phyloP scores from a whole-genome alignment of 1,284 basidiomycete genomes.

The Phylloporus gajari region DNA sequence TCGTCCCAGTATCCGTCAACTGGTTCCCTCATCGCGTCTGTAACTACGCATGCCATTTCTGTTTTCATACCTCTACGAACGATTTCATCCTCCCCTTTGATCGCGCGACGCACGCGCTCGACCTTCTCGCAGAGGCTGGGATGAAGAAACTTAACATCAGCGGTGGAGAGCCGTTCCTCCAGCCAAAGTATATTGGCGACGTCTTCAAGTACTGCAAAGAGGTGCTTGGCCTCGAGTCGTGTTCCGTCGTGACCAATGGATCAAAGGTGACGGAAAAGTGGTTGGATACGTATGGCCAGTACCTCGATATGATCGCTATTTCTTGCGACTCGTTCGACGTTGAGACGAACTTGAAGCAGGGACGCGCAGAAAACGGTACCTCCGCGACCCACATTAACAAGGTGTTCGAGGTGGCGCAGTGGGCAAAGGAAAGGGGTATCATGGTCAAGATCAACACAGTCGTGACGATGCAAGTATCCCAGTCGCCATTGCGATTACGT shows the following conservation, averaged over 20 bases:
- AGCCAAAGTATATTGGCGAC: constrained; percentile 49
- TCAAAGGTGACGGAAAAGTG: constrained; percentile 52
- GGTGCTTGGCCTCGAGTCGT: constrained; percentile 48
- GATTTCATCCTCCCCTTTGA: constrained; percentile 45
- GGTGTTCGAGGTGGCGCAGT: constrained; percentile 22
- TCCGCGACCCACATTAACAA: constrained; percentile 26
- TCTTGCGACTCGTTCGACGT: constrained; percentile 51
- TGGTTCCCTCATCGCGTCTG: constrained; percentile 37
- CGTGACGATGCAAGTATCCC: constrained; percentile 21
- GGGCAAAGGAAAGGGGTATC: constrained; percentile 37
- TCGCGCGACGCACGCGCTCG: constrained; percentile 47
- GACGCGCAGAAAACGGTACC: constrained; percentile 43
- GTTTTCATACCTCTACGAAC: constrained; percentile 51
- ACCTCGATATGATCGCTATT: constrained; percentile 52
- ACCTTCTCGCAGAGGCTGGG: constrained; percentile 47
- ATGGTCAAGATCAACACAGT: constrained; percentile 25
- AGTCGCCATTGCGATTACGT: background rate
- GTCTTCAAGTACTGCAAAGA: constrained; percentile 53
- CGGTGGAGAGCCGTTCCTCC: constrained; percentile 52
- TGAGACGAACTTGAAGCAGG: constrained; percentile 47
- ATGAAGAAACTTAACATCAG: constrained; percentile 55
- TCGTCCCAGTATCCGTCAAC: constrained; percentile 29
- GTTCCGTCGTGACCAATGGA: constrained; percentile 49
- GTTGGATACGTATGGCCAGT: constrained; percentile 49
- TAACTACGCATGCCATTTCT: constrained; percentile 50